These are phyloP conservation scores for Metschnikowia bowlesiae DNA, from an alignment of 805 yeast genomes.

Conservation along the genomic window DNA sequence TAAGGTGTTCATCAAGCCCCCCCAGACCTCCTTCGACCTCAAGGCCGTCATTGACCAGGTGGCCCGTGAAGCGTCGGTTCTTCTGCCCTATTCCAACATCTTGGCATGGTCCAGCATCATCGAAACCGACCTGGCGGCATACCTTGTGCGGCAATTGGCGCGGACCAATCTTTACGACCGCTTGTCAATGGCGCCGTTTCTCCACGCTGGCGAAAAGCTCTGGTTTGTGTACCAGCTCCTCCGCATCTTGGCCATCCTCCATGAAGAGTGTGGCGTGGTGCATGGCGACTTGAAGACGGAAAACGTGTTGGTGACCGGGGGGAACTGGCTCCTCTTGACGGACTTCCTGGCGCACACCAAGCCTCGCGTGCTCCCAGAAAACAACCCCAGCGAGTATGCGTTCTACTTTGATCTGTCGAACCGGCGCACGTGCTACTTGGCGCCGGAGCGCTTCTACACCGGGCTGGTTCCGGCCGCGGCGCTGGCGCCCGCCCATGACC, in stretches of 20 bases:
- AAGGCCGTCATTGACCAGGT: constrained; percentile 23
- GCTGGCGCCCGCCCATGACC: constrained; percentile 67
- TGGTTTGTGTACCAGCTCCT: constrained; percentile 84
- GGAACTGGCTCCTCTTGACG: constrained; percentile 79
- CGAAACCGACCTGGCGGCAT: constrained; percentile 91
- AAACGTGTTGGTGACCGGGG: constrained; percentile 77
- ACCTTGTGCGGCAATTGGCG: constrained; percentile 76
- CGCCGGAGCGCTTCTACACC: constrained; percentile 80
- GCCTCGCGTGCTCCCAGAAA: constrained; percentile 83
- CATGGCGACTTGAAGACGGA: constrained; percentile 95
- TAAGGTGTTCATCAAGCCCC: constrained; percentile 79
- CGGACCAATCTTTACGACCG: constrained; percentile 83
- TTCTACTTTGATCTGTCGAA: constrained; percentile 90
- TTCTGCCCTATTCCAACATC: constrained; percentile 50
- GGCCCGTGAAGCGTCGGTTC: constrained; percentile 33
- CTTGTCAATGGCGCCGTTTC: constrained; percentile 79
- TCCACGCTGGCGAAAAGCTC: constrained; percentile 72
- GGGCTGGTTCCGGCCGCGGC: constrained; percentile 14
- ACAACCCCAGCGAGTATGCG: constrained; percentile 87
- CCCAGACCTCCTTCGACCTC: constrained; percentile 25
- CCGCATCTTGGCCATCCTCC: constrained; percentile 59
- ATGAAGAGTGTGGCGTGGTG: constrained; percentile 47
- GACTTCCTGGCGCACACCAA: constrained; percentile 79
- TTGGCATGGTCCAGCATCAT: constrained; percentile 69
- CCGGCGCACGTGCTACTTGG: constrained; percentile 82